Evolutionary conservation across 1,139 yeast species (phyloP).

Genomic region (Hemisphaericaspora xylanilytica): DNA sequence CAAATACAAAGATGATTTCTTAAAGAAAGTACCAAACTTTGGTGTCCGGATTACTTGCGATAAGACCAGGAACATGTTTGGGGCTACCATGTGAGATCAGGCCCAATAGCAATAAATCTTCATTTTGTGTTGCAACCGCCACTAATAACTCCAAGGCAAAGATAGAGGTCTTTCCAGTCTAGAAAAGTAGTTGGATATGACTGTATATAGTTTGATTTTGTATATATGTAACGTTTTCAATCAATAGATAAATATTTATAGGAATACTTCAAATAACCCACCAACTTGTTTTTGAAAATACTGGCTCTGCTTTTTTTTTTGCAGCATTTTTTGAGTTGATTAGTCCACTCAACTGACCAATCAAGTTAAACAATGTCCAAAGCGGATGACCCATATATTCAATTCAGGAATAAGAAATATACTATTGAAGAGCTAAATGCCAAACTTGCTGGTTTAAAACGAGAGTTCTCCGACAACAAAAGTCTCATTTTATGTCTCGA

Average conservation of each 20-base stretch:
- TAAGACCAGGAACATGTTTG: constrained; percentile 61
- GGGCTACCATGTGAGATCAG: constrained; percentile 81
- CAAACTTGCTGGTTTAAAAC: neutral
- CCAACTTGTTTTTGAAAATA: too few relatives aligned
- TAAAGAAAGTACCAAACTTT: constrained; percentile 54
- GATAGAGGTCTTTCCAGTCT: constrained; percentile 63
- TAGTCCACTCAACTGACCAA: neutral
- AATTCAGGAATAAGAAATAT: constrained; percentile 5
- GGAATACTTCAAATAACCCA: too few relatives aligned
- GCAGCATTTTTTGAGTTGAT: too few relatives aligned
- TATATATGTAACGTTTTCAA: too few relatives aligned
- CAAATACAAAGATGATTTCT: constrained; percentile 65
- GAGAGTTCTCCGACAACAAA: constrained; percentile 2
- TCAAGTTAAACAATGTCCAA: neutral
- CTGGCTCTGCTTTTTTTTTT: constrained; percentile 6
- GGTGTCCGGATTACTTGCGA: constrained; percentile 77
- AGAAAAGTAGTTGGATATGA: neutral
- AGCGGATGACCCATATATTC: constrained; percentile 4
- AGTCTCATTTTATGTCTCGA: constrained; percentile 53
- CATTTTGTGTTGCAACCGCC: constrained; percentile 82
- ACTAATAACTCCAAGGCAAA: constrained; percentile 59
- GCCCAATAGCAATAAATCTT: constrained; percentile 60
- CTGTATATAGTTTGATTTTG: too few relatives aligned
- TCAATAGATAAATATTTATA: too few relatives aligned
- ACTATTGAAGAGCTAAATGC: constrained; percentile 2